These are phyloP conservation scores for Solanum neorickii DNA, from an alignment of 257 asterid species.

Conservation along the genomic window DNA sequence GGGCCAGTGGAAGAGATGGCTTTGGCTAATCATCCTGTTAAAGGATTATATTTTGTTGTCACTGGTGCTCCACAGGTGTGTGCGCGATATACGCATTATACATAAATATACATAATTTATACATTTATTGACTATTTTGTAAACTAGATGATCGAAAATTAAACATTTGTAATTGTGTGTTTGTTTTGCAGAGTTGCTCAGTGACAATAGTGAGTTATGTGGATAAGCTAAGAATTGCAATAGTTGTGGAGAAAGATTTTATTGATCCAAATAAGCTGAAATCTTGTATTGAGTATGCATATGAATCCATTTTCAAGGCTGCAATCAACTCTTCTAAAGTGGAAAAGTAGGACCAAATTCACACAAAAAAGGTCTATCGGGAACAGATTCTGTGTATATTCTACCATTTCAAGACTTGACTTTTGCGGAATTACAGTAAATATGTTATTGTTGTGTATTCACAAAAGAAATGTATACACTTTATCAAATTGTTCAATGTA, in stretches of 20 bases:
- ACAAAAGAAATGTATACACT: background rate
- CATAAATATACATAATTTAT: background rate
- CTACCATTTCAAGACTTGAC: background rate
- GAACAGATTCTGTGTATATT: background rate
- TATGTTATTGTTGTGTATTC: background rate
- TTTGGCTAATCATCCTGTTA: conserved; percentile 29
- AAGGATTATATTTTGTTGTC: conserved; percentile 38
- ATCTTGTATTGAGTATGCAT: conserved; percentile 40
- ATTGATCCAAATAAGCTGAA: conserved; percentile 40
- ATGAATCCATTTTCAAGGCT: conserved; percentile 29
- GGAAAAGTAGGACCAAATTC: background rate
- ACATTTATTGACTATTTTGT: background rate
- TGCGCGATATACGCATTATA: background rate
- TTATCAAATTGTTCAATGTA: background rate
- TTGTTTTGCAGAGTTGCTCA: conserved; percentile 33
- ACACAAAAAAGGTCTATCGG: background rate
- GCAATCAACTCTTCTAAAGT: conserved; percentile 11
- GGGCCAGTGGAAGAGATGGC: conserved; percentile 47
- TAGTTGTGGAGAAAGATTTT: conserved; percentile 44
- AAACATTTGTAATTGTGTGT: background rate
- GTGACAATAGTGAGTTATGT: conserved; percentile 44
- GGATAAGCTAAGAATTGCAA: conserved; percentile 38
- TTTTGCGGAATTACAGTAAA: rapidly evolving
- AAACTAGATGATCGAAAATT: background rate
- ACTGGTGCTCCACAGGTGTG: conserved; percentile 49